Conservation (phyloP, 257 asterid genomes). For the Solanum rostratum region DNA sequence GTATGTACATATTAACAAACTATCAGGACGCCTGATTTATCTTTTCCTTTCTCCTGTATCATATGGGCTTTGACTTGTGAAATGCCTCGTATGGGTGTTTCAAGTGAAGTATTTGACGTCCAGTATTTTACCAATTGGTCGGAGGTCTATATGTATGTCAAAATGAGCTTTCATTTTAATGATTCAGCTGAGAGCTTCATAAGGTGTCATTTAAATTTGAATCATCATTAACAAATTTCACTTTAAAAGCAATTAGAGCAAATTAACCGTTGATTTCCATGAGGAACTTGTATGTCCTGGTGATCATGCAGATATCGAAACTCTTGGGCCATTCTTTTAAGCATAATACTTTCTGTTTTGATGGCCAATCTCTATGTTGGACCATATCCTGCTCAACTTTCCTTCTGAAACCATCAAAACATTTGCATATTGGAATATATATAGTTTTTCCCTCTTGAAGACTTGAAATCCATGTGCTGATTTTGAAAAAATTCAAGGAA, state of each 20-base stretch:
- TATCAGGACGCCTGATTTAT: neutral
- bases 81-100: neutral
- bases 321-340: neutral
- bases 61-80: neutral
- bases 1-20: neutral
- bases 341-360: neutral
- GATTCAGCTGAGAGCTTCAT: neutral
- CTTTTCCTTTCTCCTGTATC: neutral
- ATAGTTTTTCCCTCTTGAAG: neutral
- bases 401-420: neutral
- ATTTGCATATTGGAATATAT: neutral
- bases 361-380: neutral
- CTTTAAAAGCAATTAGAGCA: neutral
- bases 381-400: neutral
- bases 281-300: neutral
- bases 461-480: neutral
- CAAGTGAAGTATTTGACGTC: neutral
- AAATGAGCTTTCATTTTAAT: neutral
- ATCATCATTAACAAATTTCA: neutral
- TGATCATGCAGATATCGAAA: neutral
- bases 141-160: neutral
- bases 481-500: neutral
- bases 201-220: neutral
- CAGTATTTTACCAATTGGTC: neutral
- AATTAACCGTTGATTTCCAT: neutral